These are phyloP conservation scores for Clitocybe nebularis DNA, from an alignment of 1,284 basidiomycete species.

Conservation along the genomic window DNA sequence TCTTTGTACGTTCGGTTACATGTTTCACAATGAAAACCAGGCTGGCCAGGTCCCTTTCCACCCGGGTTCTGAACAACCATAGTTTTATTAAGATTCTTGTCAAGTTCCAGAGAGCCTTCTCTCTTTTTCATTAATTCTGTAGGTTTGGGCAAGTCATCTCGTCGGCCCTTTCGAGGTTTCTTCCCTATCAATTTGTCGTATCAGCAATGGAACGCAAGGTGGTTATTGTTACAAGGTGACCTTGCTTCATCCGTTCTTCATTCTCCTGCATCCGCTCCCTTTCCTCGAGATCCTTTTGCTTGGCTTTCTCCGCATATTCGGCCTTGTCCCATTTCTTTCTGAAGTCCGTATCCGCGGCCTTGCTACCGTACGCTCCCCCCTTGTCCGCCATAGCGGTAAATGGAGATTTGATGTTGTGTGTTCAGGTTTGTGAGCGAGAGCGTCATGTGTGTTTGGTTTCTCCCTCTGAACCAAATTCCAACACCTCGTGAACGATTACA, in stretches of 20 bases:
- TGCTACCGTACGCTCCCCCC: constrained; percentile 55
- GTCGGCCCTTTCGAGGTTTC: constrained; percentile 63
- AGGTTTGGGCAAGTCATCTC: constrained; percentile 79
- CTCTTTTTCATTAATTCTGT: constrained; percentile 87
- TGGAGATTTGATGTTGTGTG: constrained; percentile 8
- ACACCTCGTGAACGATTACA: no score
- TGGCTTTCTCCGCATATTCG: constrained; percentile 75
- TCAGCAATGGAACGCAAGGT: no score
- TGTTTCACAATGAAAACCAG: constrained; percentile 89
- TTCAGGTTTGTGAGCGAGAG: no score
- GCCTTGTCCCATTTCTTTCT: constrained; percentile 86
- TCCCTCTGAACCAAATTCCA: no score
- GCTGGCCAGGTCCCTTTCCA: constrained; percentile 78
- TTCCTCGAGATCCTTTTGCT: constrained; percentile 73
- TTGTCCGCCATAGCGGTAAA: constrained; percentile 51
- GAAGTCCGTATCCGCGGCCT: constrained; percentile 72
- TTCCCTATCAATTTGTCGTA: no score
- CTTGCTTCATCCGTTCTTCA: constrained; percentile 78
- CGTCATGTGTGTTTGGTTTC: no score
- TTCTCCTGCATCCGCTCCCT: constrained; percentile 81
- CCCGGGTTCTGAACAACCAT: constrained; percentile 85
- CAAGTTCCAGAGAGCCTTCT: constrained; percentile 76
- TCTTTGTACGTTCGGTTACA: constrained; percentile 94
- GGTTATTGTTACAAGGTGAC: no score
- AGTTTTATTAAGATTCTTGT: constrained; percentile 90